Percentiles rank a stretch among this genome's conserved stretches.
These are phyloP conservation scores for Alopecurus myosuroides DNA, from an alignment of 176 grass and related monocot genomes.

Conservation along the genomic window DNA sequence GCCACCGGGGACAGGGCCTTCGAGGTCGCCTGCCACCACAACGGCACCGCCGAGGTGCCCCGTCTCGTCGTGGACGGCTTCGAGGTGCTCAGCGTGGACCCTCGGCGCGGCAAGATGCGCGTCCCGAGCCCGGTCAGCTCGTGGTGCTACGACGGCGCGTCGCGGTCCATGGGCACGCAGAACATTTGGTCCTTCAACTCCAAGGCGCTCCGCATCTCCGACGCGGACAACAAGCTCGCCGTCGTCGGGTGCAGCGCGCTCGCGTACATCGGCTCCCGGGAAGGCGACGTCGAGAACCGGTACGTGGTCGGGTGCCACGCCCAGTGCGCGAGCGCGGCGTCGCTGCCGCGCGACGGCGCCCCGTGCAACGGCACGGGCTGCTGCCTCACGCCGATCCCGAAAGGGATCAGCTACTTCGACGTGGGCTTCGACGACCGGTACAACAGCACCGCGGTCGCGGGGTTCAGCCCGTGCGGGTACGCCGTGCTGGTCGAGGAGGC, in stretches of 20 bases:
- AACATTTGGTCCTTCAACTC: not conserved
- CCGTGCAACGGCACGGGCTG: constrained; percentile 45
- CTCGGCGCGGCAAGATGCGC: not conserved
- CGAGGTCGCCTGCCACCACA: constrained; percentile 30
- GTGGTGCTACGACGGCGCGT: constrained; percentile 18
- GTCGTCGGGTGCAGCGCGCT: constrained; percentile 46
- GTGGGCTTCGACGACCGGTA: not conserved
- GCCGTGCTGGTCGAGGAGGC: constrained; percentile 37
- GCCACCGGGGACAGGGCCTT: constrained; percentile 15
- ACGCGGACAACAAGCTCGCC: constrained; percentile 30
- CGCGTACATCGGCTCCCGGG: constrained; percentile 9
- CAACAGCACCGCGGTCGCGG: not conserved
- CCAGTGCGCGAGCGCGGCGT: not conserved
- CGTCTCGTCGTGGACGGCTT: not conserved
- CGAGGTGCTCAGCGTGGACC: constrained; percentile 19
- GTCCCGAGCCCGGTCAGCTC: constrained; percentile 13
- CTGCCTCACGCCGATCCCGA: constrained; percentile 38
- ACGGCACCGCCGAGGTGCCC: not conserved
- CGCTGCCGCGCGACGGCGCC: not conserved
- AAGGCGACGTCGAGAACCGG: not conserved
- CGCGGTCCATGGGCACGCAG: not conserved
- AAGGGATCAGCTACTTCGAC: not conserved
- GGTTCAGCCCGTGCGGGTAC: constrained; percentile 25
- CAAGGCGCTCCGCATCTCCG: constrained; percentile 18
- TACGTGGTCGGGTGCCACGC: constrained; percentile 4